Percentiles rank a stretch among this genome's conserved stretches.
phyloP scores from a whole-genome alignment of 78 protist genomes.

The Cavenderia fasciculata region DNA sequence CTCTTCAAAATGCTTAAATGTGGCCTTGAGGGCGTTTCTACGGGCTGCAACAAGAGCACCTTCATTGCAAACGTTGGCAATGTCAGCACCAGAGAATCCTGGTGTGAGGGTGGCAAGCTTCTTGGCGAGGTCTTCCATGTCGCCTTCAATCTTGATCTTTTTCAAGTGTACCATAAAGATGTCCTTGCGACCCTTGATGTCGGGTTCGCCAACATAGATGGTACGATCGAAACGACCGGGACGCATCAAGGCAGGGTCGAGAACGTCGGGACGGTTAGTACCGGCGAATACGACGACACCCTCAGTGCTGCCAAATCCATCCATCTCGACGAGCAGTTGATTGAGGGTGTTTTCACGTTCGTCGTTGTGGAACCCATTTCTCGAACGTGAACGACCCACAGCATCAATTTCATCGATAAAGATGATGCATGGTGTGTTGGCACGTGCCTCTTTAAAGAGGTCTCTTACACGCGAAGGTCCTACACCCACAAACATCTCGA shows the following conservation, averaged over 20 bases:
- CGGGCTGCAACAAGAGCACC: conserved; percentile 95
- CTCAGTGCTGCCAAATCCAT: conserved; percentile 87
- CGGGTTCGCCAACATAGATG: conserved; percentile 92
- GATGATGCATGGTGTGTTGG: conserved; percentile 87
- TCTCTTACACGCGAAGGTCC: conserved; percentile 93
- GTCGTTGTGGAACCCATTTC: conserved; percentile 76
- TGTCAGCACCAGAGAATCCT: conserved; percentile 96
- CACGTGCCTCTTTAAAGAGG: conserved; percentile 78
- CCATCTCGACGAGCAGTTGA: conserved; percentile 97
- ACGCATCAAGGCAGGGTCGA: conserved; percentile 97
- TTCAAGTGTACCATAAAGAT: conserved; percentile 93
- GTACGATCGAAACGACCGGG: conserved; percentile 98
- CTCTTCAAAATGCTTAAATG: conserved; percentile 86
- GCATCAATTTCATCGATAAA: conserved; percentile 97
- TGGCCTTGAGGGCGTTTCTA: conserved; percentile 54
- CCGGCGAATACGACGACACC: conserved; percentile 97
- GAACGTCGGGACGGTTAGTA: conserved; percentile 92
- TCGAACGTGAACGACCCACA: conserved; percentile 82
- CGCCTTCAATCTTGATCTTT: conserved; percentile 58
- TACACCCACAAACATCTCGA: conserved; percentile 96
- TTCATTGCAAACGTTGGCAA: conserved; percentile 96
- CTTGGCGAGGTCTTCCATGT: conserved; percentile 67
- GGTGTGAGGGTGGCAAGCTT: conserved; percentile 86
- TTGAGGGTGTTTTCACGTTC: conserved; percentile 96
- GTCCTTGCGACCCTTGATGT: conserved; percentile 88